These are phyloP conservation scores for Thielaviopsis euricoi DNA, from an alignment of 2,329 filamentous ascomycete genomes.

Conservation along the genomic window DNA sequence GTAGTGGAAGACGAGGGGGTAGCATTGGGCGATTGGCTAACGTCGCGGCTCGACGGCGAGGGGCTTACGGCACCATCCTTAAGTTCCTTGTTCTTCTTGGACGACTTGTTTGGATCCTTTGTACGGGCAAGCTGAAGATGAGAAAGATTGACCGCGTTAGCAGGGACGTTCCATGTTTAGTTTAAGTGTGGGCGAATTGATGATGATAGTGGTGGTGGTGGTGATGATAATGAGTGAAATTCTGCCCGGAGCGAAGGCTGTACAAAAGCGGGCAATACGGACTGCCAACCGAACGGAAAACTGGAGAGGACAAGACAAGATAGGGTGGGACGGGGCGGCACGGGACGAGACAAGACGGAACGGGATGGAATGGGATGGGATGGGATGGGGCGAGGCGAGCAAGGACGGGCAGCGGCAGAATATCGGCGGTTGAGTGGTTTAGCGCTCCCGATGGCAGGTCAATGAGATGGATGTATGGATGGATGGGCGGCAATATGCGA, in stretches of 20 bases:
- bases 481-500: too few relatives aligned
- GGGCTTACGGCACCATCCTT: conserved; percentile 71
- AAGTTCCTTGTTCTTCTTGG: conserved; percentile 55
- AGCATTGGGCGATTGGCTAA: conserved; percentile 43
- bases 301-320: not conserved
- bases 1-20: conserved; percentile 86
- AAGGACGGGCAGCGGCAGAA: too few relatives aligned
- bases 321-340: not conserved
- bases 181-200: not conserved
- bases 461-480: too few relatives aligned
- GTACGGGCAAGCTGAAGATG: conserved; percentile 71
- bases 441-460: too few relatives aligned
- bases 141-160: conserved; percentile 24
- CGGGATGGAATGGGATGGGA: not conserved
- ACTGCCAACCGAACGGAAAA: too few relatives aligned
- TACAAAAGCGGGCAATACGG: too few relatives aligned
- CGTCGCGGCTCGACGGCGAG: conserved; percentile 39
- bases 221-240: not conserved
- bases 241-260: too few relatives aligned
- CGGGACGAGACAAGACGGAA: too few relatives aligned
- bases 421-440: too few relatives aligned
- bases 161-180: not conserved
- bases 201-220: too few relatives aligned
- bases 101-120: conserved; percentile 74
- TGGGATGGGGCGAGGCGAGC: too few relatives aligned